Evolutionary conservation across 2,329 filamentous ascomycete species (phyloP).

Genomic region (Exophiala calicioides): DNA sequence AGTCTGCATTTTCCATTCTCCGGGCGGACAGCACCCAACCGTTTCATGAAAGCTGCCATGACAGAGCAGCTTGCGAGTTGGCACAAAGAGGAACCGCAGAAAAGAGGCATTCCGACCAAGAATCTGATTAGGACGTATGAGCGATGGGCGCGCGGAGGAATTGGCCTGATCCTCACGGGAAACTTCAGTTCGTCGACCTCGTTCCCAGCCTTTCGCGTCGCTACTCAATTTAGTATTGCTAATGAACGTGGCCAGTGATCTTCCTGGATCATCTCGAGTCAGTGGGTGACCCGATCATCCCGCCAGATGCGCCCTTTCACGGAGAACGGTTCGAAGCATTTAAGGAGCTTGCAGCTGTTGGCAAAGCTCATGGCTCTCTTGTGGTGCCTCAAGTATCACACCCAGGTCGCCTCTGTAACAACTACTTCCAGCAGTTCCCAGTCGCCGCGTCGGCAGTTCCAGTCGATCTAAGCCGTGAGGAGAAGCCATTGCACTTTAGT

Average conservation of each 20-base stretch:
- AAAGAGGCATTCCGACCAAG: constrained; percentile 56
- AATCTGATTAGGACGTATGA: constrained; percentile 60
- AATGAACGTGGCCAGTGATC: constrained; percentile 55
- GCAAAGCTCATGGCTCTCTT: constrained; percentile 59
- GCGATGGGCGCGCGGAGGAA: constrained; percentile 61
- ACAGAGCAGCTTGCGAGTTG: constrained; percentile 66
- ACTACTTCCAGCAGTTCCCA: constrained; percentile 49
- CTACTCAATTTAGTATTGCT: too few relatives aligned
- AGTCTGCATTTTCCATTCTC: too few relatives aligned
- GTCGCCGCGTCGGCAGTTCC: constrained; percentile 6
- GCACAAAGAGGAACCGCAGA: constrained; percentile 54
- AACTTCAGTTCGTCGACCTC: constrained; percentile 56
- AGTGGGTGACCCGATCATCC: constrained; percentile 62
- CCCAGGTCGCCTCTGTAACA: constrained; percentile 57
- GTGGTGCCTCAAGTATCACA: constrained; percentile 65
- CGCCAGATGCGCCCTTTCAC: constrained; percentile 49
- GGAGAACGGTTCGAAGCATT: constrained; percentile 64
- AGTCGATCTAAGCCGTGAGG: constrained; percentile 43
- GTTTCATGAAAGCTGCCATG: constrained; percentile 69
- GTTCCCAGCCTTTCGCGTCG: too few relatives aligned
- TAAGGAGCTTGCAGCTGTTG: constrained; percentile 55
- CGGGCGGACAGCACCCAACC: constrained; percentile 60
- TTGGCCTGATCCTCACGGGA: constrained; percentile 61
- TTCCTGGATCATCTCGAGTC: constrained; percentile 61
- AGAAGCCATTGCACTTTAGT: constrained; percentile 36